Percentiles rank a stretch among this genome's conserved stretches.
These are phyloP conservation scores for Heterobasidion irregulare DNA, from an alignment of 1,284 basidiomycete species.

Conservation along the genomic window DNA sequence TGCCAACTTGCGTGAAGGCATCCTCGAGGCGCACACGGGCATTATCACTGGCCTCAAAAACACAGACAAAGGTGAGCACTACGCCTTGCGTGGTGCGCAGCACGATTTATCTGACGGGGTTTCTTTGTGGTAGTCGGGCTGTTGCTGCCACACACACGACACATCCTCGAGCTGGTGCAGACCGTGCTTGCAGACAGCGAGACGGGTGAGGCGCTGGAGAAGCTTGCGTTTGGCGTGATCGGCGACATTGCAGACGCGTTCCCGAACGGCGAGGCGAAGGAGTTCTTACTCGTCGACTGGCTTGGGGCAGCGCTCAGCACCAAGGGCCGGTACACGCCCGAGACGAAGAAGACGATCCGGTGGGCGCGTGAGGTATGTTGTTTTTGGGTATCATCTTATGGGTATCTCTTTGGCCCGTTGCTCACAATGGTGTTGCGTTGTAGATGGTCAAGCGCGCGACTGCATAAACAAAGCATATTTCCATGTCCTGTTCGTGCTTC, in stretches of 20 bases:
- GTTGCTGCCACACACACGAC: slow-evolving; percentile 68
- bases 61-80: slow-evolving; percentile 59
- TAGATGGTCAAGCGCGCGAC: slow-evolving; percentile 69
- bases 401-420: neutral
- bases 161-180: slow-evolving; percentile 79
- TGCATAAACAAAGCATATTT: slow-evolving; percentile 31
- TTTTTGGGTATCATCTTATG: neutral
- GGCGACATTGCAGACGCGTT: slow-evolving; percentile 92
- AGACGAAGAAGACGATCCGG: slow-evolving; percentile 73
- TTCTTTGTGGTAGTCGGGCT: slow-evolving; percentile 36
- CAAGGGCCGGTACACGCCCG: slow-evolving; percentile 56
- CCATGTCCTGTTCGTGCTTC: neutral
- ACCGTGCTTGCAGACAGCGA: slow-evolving; percentile 81
- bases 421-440: neutral
- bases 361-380: slow-evolving; percentile 76
- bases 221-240: slow-evolving; percentile 75
- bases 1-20: slow-evolving; percentile 84
- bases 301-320: slow-evolving; percentile 70
- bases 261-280: slow-evolving; percentile 75
- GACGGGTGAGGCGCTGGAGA: slow-evolving; percentile 72
- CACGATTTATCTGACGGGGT: neutral
- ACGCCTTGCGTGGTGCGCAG: neutral
- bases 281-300: slow-evolving; percentile 76
- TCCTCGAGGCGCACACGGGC: slow-evolving; percentile 95
- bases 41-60: slow-evolving; percentile 88